These are phyloP conservation scores for Juncus inflexus DNA, from an alignment of 176 grass and related monocot genomes.

Conservation along the genomic window DNA sequence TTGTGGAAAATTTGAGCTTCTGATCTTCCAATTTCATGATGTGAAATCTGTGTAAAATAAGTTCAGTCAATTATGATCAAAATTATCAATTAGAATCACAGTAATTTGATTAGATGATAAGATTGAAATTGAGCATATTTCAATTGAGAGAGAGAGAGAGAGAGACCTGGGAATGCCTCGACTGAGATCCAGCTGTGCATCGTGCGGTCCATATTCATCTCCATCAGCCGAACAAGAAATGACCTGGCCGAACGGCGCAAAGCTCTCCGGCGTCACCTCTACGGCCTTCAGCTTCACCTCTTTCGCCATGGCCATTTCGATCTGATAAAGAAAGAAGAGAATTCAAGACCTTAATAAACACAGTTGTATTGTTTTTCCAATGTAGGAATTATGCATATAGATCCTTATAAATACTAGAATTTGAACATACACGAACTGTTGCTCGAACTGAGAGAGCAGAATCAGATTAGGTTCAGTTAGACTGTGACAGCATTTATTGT, in stretches of 20 bases:
- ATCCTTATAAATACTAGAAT: not conserved
- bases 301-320: conserved; percentile 25
- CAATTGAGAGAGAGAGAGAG: not conserved
- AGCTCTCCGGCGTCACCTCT: conserved; percentile 69
- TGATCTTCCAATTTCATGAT: conserved; percentile 60
- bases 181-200: conserved; percentile 94
- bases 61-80: not conserved
- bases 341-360: not conserved
- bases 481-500: not conserved
- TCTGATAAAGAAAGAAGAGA: conserved; percentile 5
- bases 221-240: conserved; percentile 61
- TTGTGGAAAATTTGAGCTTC: conserved; percentile 53
- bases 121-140: not conserved
- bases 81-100: not conserved
- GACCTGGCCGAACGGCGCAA: conserved; percentile 90
- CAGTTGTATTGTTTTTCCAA: not conserved
- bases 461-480: conserved; percentile 28
- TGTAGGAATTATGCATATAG: not conserved
- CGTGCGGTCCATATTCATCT: conserved; percentile 66
- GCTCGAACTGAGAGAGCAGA: not conserved
- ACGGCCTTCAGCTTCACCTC: conserved; percentile 51
- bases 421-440: not conserved
- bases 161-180: conserved; percentile 65
- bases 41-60: conserved; percentile 49
- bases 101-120: not conserved